A percentile compares a stretch with the other conserved stretches of the same genome.
Conservation (phyloP, 805 yeast genomes). For the Komagataella pseudopastoris region DNA sequence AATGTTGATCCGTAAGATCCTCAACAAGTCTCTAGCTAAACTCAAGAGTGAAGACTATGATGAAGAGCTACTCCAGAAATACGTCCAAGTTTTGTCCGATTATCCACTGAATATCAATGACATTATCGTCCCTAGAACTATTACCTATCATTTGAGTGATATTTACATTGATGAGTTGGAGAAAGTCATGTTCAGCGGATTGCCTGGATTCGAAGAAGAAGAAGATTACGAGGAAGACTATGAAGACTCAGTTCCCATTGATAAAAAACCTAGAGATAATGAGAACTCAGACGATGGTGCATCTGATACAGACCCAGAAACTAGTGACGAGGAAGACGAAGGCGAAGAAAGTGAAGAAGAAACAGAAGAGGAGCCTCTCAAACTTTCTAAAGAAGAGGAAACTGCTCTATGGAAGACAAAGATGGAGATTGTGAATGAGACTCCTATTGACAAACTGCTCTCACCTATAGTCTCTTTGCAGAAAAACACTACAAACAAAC, state of each 20-base stretch:
- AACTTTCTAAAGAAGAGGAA: constrained; percentile 7
- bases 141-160: constrained; percentile 78
- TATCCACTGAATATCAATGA: constrained; percentile 17
- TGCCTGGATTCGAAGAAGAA: constrained; percentile 19
- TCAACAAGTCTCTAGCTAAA: constrained; percentile 50
- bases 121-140: constrained; percentile 49
- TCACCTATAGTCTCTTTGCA: constrained; percentile 46
- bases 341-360: constrained; percentile 14
- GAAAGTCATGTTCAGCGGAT: constrained; percentile 32
- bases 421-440: constrained; percentile 21
- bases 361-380: constrained; percentile 7
- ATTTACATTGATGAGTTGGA: constrained; percentile 78
- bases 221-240: constrained; percentile 32
- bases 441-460: constrained; percentile 44
- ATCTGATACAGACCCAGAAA: background rate
- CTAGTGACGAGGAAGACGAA: constrained; percentile 11
- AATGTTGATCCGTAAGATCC: constrained; percentile 64
- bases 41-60: constrained; percentile 42
- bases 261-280: background rate
- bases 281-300: background rate
- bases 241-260: background rate
- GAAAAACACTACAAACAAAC: constrained; percentile 37
- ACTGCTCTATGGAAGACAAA: constrained; percentile 5
- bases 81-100: constrained; percentile 10
- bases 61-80: constrained; percentile 21